Evolutionary conservation across 177 flowering plant genomes (phyloP), one percentile per base, ranked within the genome.

Genomic region (Vitis hybrid): DNA sequence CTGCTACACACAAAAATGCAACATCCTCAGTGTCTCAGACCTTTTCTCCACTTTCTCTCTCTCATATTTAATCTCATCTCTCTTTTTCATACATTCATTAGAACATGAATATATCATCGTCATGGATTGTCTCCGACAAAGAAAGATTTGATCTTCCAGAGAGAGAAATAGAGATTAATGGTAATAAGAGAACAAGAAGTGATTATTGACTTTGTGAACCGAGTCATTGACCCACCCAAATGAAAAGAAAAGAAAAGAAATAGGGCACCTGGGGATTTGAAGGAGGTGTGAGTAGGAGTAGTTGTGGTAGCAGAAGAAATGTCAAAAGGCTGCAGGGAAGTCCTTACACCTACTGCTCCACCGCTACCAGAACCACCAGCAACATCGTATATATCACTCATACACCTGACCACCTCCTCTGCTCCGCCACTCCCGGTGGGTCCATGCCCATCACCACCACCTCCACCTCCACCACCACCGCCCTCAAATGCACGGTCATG

Each of bases 221-320:
- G 29, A 26, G 29, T 26, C 45, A 51, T 60, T 57, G 65, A 74
- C 73, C 57, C 14, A 26, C 29, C 29, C 29, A 26, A 26, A 26
- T 26, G 29, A 26, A 39, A 1, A 7, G 50, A 21, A 72, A 64
- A 58, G 51, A 71, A 33, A 11, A 56, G 58, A 56, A 52, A 55
- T 61, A 12, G 5, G 49, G 10, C 39, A 78, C 86, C 84, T 70
- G 82, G 72, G 82, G 77, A 75, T 64, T 73, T 78, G 79, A 65
- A 73, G 68, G 76, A 53, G 5, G 72, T 51, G 60, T 60, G 55
- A 49, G 45, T 1, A 39, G 19, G 8, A 31, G 64, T 1, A 21
- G 76, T 2, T 51, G 70, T 10, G 31, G 64, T 0, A 18, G 71
- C 18, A 39, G 70, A n/a, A 49, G 70, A 70, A 55, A 73, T 65